Base-by-base conservation (phyloP, 768 basidiomycete genomes). In the Calvatia gigantea region DNA sequence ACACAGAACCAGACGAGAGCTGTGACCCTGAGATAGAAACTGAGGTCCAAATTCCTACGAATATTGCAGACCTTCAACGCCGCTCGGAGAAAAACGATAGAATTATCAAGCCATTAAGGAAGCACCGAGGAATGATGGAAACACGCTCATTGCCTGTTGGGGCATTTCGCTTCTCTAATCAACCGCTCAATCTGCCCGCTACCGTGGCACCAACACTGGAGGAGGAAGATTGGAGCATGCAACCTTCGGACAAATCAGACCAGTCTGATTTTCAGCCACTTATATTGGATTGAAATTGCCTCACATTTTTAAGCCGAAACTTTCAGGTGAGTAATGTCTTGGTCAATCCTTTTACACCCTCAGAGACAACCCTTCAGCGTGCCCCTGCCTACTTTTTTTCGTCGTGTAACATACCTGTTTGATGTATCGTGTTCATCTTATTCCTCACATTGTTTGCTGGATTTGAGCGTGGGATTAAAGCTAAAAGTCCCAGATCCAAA, bases 31-130 rank as follows among this genome's bases (percentile, higher is more conserved):
- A 27, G 25, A 29, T 42, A 35, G 21, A 15, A 11, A 31, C 17
- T 15, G 48, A n/a, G 39, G 12, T 32, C 19, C 54, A 21, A 15
- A 27, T 15, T 14, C 3, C 23, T 19, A n/a, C 43, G 4, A 39
- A 31, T 28, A 14, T 9, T 29, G n/a, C 41, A 21, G 37, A 46
- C 23, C 12, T 15, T 47, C 53, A 47, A 28, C 35, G 4, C 27
- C 6, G 6, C 9, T n/a, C 29, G 25, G 32, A 29, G 27, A 46
- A 38, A 27, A 35, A 15, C 4, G 37, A 39, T 14, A 54, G 53
- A 23, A 25, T 29, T 50, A 70, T 76, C 5, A 80, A 75, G 55
- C 70, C 78, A 48, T 66, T 80, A 29, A 69, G 70, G 54, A 72
- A 66, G 49, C 67, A 66, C 47, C 70, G 69, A 41, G 54, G 65